Base-by-base conservation (phyloP, 2,329 filamentous ascomycete genomes). In the Berkeleyomyces basicola region DNA sequence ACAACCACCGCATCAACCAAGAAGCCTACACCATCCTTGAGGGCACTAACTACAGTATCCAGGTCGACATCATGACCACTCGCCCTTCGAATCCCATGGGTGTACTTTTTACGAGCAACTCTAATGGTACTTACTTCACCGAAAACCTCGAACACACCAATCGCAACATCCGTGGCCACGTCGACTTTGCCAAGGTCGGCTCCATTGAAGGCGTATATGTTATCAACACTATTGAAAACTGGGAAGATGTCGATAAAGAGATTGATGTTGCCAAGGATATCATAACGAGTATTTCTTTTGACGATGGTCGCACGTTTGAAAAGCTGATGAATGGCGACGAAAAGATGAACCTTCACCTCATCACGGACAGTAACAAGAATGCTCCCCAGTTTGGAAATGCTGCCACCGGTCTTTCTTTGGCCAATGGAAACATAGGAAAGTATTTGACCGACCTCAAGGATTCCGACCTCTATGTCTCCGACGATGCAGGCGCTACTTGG, bases 31-130 rank as follows among this genome's bases (percentile, higher is more conserved):
- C 93, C 0, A 82, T 99, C 58, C 79, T 99, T 47, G 92, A 97
- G 74, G 93, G 91, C 69, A 97, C 93, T 49, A 92, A 96, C 71
- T 96, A 99, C 77, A 96, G 92, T 76, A 90, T 99, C 68, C 92
- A 97, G 74, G 84, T 99, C 62, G 91, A 97, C 72, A 91, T 97
- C 66, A 85, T 92, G 80, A 89, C 86, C 1, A 78, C 78, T 46
- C 77, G 76, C 53, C 80, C 80, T 10, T 80, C 79, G 1, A 82
- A 81, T 44, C 82, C 86, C 0, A 92, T 96, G 82, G 95, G 93
- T 42, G 84, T 87, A 9, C 78, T 99, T 63, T 92, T 96, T 70
- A 95, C 90, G 4, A 97, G 92, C 71, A 99, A 99, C 72, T 97
- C 91, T 40, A 95, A 97, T 71, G 93, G 93, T 65, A 96, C 90